Evolutionary conservation across 441 rosid species (phyloP).

Genomic region (Eutrema salsugineum): DNA sequence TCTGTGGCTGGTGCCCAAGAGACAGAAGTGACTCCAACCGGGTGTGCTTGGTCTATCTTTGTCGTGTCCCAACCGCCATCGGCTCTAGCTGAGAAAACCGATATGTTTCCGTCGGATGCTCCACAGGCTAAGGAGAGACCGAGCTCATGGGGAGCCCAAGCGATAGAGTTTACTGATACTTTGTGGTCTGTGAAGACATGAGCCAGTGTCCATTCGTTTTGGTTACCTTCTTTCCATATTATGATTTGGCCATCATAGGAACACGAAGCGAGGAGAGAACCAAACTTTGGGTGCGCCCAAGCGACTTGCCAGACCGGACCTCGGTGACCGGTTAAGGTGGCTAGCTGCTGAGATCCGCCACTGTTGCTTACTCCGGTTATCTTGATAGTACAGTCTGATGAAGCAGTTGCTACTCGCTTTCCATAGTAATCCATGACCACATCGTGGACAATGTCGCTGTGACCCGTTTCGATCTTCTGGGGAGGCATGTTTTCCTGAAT

Average conservation of each 20-base stretch:
- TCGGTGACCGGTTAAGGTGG: conserved; percentile 53
- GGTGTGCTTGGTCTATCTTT: conserved; percentile 56
- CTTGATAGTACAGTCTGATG: conserved; percentile 58
- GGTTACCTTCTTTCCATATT: conserved; percentile 63
- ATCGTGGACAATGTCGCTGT: conserved; percentile 61
- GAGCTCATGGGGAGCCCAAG: conserved; percentile 62
- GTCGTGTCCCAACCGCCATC: conserved; percentile 59
- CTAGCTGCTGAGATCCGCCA: conserved; percentile 57
- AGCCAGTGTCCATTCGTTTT: conserved; percentile 50
- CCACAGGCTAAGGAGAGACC: conserved; percentile 65
- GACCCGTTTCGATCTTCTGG: conserved; percentile 65
- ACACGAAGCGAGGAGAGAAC: conserved; percentile 56
- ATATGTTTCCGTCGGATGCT: conserved; percentile 57
- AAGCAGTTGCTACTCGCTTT: conserved; percentile 65
- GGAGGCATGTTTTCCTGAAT: conserved; percentile 45
- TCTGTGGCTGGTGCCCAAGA: conserved; percentile 55
- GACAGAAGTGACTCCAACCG: conserved; percentile 56
- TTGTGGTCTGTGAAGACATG: conserved; percentile 49
- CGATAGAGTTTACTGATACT: conserved; percentile 55
- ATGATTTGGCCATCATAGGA: conserved; percentile 60
- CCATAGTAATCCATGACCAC: conserved; percentile 77
- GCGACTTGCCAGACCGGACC: conserved; percentile 70
- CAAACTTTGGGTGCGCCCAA: conserved; percentile 66
- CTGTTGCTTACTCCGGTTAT: conserved; percentile 52
- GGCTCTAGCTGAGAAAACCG: conserved; percentile 43